These are phyloP conservation scores for Neofusicoccum ribis DNA, from an alignment of 2,329 filamentous ascomycete genomes.

Conservation along the genomic window DNA sequence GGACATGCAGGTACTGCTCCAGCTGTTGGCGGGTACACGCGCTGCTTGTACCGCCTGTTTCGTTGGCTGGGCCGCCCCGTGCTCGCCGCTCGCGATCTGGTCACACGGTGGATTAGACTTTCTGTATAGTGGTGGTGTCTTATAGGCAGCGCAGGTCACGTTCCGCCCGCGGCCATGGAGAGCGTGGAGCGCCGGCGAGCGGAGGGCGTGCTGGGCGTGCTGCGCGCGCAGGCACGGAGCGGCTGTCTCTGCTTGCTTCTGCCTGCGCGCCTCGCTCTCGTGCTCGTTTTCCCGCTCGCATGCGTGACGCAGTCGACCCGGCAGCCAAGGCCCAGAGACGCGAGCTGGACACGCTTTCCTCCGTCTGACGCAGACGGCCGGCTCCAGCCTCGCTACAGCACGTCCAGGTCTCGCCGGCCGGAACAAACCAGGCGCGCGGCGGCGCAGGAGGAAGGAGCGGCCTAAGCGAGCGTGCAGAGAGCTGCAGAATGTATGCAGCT, in stretches of 20 bases:
- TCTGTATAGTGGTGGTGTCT: too few relatives aligned
- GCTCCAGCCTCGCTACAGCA: too few relatives aligned
- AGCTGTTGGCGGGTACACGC: neutral
- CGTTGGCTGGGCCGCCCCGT: neutral
- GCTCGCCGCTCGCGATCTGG: too few relatives aligned
- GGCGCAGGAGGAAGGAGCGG: neutral
- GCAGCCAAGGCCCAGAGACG: too few relatives aligned
- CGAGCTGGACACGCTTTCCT: neutral
- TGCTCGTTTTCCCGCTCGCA: neutral
- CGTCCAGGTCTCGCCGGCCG: too few relatives aligned
- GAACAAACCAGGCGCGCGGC: neutral
- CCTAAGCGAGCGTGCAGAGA: neutral
- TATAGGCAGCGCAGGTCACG: too few relatives aligned
- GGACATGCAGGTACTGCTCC: neutral
- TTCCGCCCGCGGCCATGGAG: too few relatives aligned
- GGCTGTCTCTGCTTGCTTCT: neutral
- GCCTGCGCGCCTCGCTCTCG: neutral
- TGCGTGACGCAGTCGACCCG: neutral
- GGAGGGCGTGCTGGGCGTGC: too few relatives aligned
- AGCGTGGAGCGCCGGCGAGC: too few relatives aligned
- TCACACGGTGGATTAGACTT: too few relatives aligned
- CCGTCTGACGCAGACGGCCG: neutral
- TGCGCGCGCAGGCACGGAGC: neutral
- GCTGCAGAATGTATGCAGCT: slow-evolving; percentile 1
- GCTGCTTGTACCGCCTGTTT: neutral